Conservation (phyloP, 2,329 filamentous ascomycete species). For the Endoconidiophora laricicola region DNA sequence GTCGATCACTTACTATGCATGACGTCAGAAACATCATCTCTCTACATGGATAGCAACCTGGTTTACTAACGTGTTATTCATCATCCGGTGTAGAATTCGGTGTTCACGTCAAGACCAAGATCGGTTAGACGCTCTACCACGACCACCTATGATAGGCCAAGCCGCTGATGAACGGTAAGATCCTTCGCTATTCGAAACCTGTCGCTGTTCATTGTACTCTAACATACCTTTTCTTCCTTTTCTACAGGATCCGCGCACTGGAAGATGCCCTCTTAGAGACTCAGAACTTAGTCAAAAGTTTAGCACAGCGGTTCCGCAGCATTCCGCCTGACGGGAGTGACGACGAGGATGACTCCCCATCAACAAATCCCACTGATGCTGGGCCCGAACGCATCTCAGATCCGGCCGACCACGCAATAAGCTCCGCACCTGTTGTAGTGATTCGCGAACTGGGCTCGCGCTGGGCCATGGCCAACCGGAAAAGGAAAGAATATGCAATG, state of each 20-base stretch:
- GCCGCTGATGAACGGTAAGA: slow-evolving; percentile 8
- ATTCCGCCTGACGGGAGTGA: slow-evolving; percentile 4
- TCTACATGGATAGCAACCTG: background rate
- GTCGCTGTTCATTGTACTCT: background rate
- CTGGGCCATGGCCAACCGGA: slow-evolving; percentile 12
- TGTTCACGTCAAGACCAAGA: slow-evolving; percentile 12
- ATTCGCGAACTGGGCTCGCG: slow-evolving; percentile 11
- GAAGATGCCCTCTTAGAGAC: slow-evolving; percentile 9
- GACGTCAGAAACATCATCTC: background rate
- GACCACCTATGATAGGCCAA: background rate
- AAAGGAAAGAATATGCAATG: slow-evolving; percentile 12
- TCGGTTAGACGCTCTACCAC: slow-evolving; percentile 7
- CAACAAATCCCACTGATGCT: background rate
- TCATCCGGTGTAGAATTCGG: slow-evolving; percentile 3
- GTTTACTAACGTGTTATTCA: background rate
- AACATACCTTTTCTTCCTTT: background rate
- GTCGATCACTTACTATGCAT: background rate
- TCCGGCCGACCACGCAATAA: slow-evolving; percentile 11
- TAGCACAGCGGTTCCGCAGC: slow-evolving; percentile 2
- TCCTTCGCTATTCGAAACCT: background rate
- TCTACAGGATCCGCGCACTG: slow-evolving; percentile 6
- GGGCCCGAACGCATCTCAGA: slow-evolving; percentile 11
- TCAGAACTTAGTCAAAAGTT: slow-evolving; percentile 4
- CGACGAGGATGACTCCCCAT: background rate
- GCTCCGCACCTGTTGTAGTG: slow-evolving; percentile 11